Evolutionary conservation across 2,329 filamentous ascomycete species (phyloP).

Genomic region (Talaromyces verruculosus): DNA sequence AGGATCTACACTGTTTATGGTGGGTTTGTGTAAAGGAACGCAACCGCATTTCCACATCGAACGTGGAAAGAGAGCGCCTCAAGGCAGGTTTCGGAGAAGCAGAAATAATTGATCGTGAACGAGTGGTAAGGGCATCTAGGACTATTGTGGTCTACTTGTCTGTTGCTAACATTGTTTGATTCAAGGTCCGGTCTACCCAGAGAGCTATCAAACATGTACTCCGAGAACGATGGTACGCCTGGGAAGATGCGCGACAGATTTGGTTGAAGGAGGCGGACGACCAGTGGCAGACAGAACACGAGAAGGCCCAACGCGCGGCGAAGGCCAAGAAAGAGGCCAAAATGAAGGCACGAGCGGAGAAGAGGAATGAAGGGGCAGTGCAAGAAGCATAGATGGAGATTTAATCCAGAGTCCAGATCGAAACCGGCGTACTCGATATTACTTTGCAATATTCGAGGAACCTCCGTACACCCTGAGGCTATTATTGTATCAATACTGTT

Average conservation of each 20-base stretch:
- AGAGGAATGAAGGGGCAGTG: not conserved
- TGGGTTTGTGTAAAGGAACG: slow-evolving; percentile 91
- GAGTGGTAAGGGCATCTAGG: slow-evolving; percentile 56
- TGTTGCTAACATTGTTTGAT: slow-evolving; percentile 3
- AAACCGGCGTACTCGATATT: not conserved
- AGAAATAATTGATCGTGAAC: slow-evolving; percentile 65
- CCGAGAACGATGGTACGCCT: slow-evolving; percentile 85
- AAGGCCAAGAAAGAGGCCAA: slow-evolving; percentile 7
- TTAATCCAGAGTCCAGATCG: not conserved
- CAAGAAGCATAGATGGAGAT: not conserved
- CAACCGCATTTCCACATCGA: slow-evolving; percentile 81
- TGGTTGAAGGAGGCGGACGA: slow-evolving; percentile 10
- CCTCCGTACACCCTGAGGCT: not conserved
- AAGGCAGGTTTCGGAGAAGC: slow-evolving; percentile 71
- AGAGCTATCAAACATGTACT: slow-evolving; percentile 78
- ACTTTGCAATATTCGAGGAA: not conserved
- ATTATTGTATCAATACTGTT: slow-evolving; percentile 3
- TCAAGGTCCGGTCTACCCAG: slow-evolving; percentile 73
- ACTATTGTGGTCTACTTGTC: not conserved
- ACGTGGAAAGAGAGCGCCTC: slow-evolving; percentile 65
- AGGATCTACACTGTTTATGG: slow-evolving; percentile 89
- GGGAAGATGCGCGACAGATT: slow-evolving; percentile 51
- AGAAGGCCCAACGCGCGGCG: not conserved
- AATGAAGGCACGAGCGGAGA: not conserved
- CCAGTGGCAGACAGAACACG: slow-evolving; percentile 27